Evolutionary conservation across 108 stramenopile species (phyloP), one percentile per base, ranked within the genome.

Genomic region (Nitzschia sp.): DNA sequence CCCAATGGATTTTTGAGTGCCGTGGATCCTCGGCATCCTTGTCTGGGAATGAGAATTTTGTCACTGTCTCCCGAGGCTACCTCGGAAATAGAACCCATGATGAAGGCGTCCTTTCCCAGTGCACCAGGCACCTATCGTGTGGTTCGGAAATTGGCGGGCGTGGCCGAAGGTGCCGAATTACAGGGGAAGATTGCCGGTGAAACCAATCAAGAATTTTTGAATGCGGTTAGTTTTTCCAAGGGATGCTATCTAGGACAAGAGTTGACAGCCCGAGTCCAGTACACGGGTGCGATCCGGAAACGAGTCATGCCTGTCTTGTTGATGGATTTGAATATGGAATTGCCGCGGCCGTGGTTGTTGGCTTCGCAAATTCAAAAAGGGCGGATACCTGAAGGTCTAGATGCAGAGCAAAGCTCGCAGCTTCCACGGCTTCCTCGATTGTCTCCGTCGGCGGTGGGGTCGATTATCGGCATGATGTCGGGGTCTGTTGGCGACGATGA

Each of bases 171-270:
- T 25, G 26, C 62, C 29, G 95, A 95, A 78, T 24, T 95, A 4
- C 59, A 61, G 18, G 85, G 87, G 3, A 77, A 76, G 23, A 88
- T 97, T 19, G 97, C 98, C 0, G 72, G 95, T 18, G 97, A 98
- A 89, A 79, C 76, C 76, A 97, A 98, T 54, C 83, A 97, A 64
- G 98, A 98, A 64, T 87, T 95, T 58, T 65, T 97, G 48, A 85
- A 95, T 72, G 94, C 90, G 28, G 87, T 98, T 25, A 81, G 76
- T 35, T 99, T 98, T 70, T 47, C 72, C 59, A 99, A 99, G 75
- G 99, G 99, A 8, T 99, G 99, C 80, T 99, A 99, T 78, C 46
- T 98, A 0, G 99, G 99, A 32, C 99, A 99, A 72, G 99, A 99
- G 69, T 71, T 99, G 42, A 96, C 97, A 4, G 99, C 99, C 1